Percentiles rank a stretch among this genome's conserved stretches.
Evolutionary conservation across 345 rosid genomes (phyloP).

Genomic region (Conringia planisiliqua): DNA sequence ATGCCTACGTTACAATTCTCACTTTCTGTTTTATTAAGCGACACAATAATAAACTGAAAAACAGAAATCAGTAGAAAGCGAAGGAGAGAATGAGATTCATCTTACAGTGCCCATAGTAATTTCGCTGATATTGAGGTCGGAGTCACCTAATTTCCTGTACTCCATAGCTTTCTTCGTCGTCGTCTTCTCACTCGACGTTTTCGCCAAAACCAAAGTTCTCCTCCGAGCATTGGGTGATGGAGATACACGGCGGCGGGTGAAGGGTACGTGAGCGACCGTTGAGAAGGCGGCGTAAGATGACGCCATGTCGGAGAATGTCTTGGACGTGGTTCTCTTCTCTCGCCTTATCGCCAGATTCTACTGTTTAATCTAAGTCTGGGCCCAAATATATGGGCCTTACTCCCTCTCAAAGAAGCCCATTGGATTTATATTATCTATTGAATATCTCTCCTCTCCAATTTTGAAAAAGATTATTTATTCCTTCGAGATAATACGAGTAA

Average conservation of each 20-base stretch:
- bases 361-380: background rate
- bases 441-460: background rate
- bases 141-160: conserved; percentile 77
- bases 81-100: background rate
- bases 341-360: conserved; percentile 17
- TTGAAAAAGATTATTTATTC: conserved; percentile 1
- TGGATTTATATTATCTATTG: background rate
- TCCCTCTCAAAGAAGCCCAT: conserved; percentile 2
- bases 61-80: background rate
- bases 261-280: background rate
- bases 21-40: background rate
- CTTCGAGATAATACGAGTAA: conserved; percentile 21
- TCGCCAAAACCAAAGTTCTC: conserved; percentile 33
- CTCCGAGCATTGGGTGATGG: conserved; percentile 16
- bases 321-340: conserved; percentile 9
- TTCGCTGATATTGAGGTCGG: conserved; percentile 74
- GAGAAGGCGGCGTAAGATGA: conserved; percentile 28
- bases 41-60: background rate
- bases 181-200: conserved; percentile 33
- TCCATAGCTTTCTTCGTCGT: conserved; percentile 47
- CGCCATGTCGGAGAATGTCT: conserved; percentile 29
- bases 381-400: background rate
- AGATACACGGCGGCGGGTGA: background rate
- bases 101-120: conserved; percentile 75
- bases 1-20: conserved; percentile 27